A percentile compares a stretch with the other conserved stretches of the same genome.
Evolutionary conservation across 352 stramenopile species (phyloP).

Genomic region (Halophytophthora batemanensis): DNA sequence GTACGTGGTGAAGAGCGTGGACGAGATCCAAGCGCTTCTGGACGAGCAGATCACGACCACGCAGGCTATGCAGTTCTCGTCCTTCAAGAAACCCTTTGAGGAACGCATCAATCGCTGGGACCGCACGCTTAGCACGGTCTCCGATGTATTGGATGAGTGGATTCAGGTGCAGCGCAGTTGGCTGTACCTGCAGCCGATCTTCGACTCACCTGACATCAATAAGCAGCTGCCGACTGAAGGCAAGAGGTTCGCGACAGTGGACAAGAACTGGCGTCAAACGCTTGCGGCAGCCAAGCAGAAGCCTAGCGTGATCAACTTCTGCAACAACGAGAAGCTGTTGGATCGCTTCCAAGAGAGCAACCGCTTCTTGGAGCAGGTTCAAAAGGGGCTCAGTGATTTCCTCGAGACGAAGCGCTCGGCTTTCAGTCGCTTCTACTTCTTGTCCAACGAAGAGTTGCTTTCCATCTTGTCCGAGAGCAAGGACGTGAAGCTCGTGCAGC

Average conservation of each 20-base stretch:
- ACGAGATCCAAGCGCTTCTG: conserved; percentile 92
- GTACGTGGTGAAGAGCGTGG: conserved; percentile 92
- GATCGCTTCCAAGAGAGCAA: conserved; percentile 93
- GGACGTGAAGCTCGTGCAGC: conserved; percentile 93
- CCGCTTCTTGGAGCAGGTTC: conserved; percentile 93
- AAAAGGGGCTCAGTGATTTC: conserved; percentile 94
- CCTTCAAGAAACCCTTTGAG: conserved; percentile 95
- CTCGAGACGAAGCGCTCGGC: conserved; percentile 93
- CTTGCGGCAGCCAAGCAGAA: conserved; percentile 84
- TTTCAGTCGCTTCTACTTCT: conserved; percentile 94
- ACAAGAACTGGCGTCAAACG: conserved; percentile 94
- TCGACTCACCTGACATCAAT: conserved; percentile 95
- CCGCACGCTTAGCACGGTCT: conserved; percentile 84
- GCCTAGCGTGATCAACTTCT: conserved; percentile 88
- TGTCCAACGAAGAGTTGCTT: conserved; percentile 94
- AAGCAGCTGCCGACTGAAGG: conserved; percentile 94
- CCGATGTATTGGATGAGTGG: conserved; percentile 94
- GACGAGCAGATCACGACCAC: conserved; percentile 96
- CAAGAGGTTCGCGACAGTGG: conserved; percentile 93
- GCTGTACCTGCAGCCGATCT: conserved; percentile 96
- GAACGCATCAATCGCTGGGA: conserved; percentile 93
- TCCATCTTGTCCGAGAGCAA: conserved; percentile 96
- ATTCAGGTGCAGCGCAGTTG: conserved; percentile 93
- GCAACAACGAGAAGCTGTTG: conserved; percentile 90
- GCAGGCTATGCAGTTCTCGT: conserved; percentile 94